phyloP scores from a whole-genome alignment of 2,329 filamentous ascomycete species.

The Epichloe elymi region DNA sequence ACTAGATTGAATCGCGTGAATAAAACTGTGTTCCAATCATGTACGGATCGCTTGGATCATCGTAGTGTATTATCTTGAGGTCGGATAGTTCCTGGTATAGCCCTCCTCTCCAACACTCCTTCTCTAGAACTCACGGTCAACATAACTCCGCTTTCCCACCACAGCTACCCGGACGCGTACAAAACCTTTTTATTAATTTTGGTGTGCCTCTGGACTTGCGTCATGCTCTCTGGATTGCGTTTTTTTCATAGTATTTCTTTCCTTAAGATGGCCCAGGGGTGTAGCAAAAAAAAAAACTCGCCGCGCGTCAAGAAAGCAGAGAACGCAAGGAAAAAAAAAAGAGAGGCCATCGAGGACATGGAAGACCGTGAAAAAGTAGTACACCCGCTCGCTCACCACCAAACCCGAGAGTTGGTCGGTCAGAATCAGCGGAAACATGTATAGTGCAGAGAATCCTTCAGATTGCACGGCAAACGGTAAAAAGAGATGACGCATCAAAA shows the following conservation, averaged over 20 bases:
- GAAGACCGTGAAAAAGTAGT: slow-evolving; percentile 22
- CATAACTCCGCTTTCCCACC: slow-evolving; percentile 4
- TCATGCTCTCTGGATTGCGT: neutral
- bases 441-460: slow-evolving; percentile 22
- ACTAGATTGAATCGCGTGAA: too few relatives aligned
- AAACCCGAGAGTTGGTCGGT: slow-evolving; percentile 15
- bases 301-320: slow-evolving; percentile 8
- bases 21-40: neutral
- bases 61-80: slow-evolving; percentile 22
- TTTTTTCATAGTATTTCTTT: neutral
- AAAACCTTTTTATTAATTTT: neutral
- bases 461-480: slow-evolving; percentile 9
- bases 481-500: slow-evolving; percentile 7
- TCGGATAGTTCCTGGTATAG: slow-evolving; percentile 17
- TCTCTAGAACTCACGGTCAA: neutral
- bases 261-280: neutral
- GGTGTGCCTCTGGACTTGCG: neutral
- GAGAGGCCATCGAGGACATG: slow-evolving; percentile 16
- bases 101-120: slow-evolving; percentile 3
- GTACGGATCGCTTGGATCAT: slow-evolving; percentile 14
- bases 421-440: slow-evolving; percentile 16
- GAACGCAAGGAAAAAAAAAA: neutral
- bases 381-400: slow-evolving; percentile 22
- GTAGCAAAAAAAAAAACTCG: neutral
- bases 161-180: slow-evolving; percentile 9